Base-by-base conservation (phyloP, 2,329 filamentous ascomycete genomes). In the Pleomassaria siparia region DNA sequence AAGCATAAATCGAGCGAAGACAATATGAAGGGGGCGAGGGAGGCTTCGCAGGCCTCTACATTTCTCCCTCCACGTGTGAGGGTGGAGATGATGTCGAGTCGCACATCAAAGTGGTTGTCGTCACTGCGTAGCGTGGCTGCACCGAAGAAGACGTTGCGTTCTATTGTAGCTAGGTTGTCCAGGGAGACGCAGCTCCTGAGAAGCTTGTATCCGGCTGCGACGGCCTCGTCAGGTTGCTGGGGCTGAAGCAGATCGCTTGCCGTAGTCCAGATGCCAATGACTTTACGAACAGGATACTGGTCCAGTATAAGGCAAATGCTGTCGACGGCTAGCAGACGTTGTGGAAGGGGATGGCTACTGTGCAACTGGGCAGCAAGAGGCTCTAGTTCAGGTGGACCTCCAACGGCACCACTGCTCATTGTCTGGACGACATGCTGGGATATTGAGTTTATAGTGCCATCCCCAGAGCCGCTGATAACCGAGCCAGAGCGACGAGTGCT, bases 101-200 rank as follows among this genome's bases (percentile, higher is more conserved):
- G 62, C 42, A 60, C 50, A 44, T 67, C 60, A 41, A 71, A 66
- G 46, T 54, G 57, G 41, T 55, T 54, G 29, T 66, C 60, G 32
- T 51, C 56, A 37, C 63, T 58, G 47, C 59, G 62, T 28, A 59
- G 46, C 11, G 56, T 59, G 2, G 67, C 66, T 3, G 67, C 66
- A 21, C 67, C 60, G 51, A 72, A 73, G 56, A 73, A 69, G 53
- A 68, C 54, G 44, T 56, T 66, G 53, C 70, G 67, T 55, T 73
- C 71, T 30, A 68, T 54, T 2, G 65, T 50, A 5, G 59, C 63
- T 40, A 73, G 54, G 24, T 67, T 60, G 20, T 63, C 52, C n/a
- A 67, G 54, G 11, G 62, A 55, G 2, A 63, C 67, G 40, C 69
- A 71, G 49, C 59, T 56, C 28, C 58, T 55, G 29, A 74, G 62